Base-by-base conservation (phyloP, 2,329 filamentous ascomycete genomes). In the Neofusicoccum ribis region DNA sequence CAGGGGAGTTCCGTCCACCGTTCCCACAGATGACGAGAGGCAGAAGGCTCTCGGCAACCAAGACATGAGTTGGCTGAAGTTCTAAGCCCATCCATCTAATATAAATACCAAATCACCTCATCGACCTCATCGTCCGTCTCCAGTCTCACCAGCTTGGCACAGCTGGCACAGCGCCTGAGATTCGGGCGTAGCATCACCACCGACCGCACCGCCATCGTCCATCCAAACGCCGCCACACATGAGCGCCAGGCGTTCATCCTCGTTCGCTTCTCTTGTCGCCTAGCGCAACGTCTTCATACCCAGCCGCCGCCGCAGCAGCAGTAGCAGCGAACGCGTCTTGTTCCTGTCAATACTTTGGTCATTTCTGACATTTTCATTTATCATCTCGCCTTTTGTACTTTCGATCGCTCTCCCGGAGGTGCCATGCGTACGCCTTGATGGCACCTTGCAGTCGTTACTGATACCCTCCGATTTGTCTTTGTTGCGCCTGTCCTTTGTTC, bases 11-110 rank as follows among this genome's bases (percentile, higher is more conserved):
- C 60, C 71, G 63, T 46, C 67, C 65, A 43, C 65, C 66, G 23
- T 67, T 41, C 51, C 62, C 62, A 66, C 20, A 66, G 69, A 41
- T n/a, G 72, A 71, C 61, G 68, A 72, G 36, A 69, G 67, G 54
- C 70, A 73, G 41, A 84, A 54, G 9, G 46, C 47, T 15, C 43
- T 65, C 17, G 63, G 63, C 46, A 60, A 60, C 75, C 81, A 31
- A 80, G 91, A 93, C 75, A 91, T 93, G 89, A 91, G 89, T 77
- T 93, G 91, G 91, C 78, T 93, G 68, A 92, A 93, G 72, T 82
- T 93, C 47, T 65, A 60, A 54, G 15, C 36, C 3, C 41, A 39
- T 17, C 46, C 27, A 56, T 20, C 49, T 47, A 52, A 44, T 20
- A 17, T 17, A 46, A n/a, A 49, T 15, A 61, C 15, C 27, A 61